phyloP scores from a whole-genome alignment of 2,329 filamentous ascomycete genomes.

The Ceratocystiopsis sp. region DNA sequence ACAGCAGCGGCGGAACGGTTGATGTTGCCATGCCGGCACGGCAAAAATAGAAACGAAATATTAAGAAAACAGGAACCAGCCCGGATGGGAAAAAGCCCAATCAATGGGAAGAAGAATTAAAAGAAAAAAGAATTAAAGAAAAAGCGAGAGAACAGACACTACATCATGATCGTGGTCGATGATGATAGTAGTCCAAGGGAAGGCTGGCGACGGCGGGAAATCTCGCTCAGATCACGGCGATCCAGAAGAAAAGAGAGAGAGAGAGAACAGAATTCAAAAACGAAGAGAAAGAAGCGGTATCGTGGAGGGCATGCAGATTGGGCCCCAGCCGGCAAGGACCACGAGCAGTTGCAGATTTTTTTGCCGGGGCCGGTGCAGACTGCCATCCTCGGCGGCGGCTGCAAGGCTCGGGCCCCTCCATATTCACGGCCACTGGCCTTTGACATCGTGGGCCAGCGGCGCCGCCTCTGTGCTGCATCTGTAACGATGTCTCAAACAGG shows the following conservation, averaged over 20 bases:
- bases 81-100: slow-evolving; percentile 21
- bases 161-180: slow-evolving; percentile 1
- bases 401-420: too few relatives aligned
- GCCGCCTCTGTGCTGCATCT: slow-evolving; percentile 1
- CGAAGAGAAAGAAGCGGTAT: slow-evolving; percentile 1
- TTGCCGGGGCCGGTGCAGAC: too few relatives aligned
- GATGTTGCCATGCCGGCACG: too few relatives aligned
- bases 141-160: neutral
- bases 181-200: slow-evolving; percentile 10
- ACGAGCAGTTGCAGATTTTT: too few relatives aligned
- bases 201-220: slow-evolving; percentile 7
- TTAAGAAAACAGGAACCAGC: slow-evolving; percentile 4
- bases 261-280: neutral
- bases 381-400: too few relatives aligned
- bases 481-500: slow-evolving; percentile 16
- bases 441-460: neutral
- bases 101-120: slow-evolving; percentile 25
- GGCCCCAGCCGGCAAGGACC: too few relatives aligned
- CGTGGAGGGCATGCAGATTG: neutral
- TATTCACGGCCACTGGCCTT: too few relatives aligned
- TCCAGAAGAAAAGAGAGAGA: neutral
- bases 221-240: too few relatives aligned
- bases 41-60: too few relatives aligned
- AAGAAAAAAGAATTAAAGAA: slow-evolving; percentile 6
- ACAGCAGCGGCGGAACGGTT: slow-evolving; percentile 28